Base-by-base conservation (phyloP, 2,329 filamentous ascomycete species). In the Ophiostoma tasmaniense region DNA sequence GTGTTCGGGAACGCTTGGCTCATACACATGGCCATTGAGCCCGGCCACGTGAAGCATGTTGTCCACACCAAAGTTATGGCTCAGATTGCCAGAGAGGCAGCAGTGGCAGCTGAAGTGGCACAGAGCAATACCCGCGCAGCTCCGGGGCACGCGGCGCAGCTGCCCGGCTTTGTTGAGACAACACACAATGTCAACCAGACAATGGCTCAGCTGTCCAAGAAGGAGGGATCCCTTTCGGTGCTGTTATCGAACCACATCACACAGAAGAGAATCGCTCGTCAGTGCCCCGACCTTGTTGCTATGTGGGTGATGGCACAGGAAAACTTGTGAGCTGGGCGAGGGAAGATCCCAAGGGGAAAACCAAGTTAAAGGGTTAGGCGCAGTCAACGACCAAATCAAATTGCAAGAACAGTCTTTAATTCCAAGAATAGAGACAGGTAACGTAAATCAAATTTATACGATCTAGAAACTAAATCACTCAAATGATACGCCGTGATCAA, bases 1-100 rank as follows among this genome's bases (percentile, higher is more conserved):
- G 71, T 72, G 1, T 73, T 73, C 65, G 72, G 72, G 20, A 70
- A 73, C 35, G 70, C 70, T 6, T 73, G 72, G 72, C 67, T 72
- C 14, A 52, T 73, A 14, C 71, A 71, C 33, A 65, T 73, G 68
- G 68, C 70, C 17, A 52, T 72, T 1, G 71, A 71, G 42, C 69
- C 70, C 3, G 69, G 70, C 17, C 70, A 71, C 25, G 68, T 70
- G 11, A 30, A 66, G 30, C 70, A 72, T 37, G 64, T 59, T 7
- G 67, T 72, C 1, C 67, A 72, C 35, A 28, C 2, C 37, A 69
- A 52, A 17, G 28, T 64, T 3, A 67, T 70, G 68, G 72, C 69
- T 2, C 68, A 68, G 42, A 61, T 71, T n/a, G 55, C 52, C 35
- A 67, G 69, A 37, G n/a, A 68, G 30, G 45, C 67, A 13, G 35